These are phyloP conservation scores for Lipomyces kockii DNA, from an alignment of 805 yeast species.

Conservation along the genomic window DNA sequence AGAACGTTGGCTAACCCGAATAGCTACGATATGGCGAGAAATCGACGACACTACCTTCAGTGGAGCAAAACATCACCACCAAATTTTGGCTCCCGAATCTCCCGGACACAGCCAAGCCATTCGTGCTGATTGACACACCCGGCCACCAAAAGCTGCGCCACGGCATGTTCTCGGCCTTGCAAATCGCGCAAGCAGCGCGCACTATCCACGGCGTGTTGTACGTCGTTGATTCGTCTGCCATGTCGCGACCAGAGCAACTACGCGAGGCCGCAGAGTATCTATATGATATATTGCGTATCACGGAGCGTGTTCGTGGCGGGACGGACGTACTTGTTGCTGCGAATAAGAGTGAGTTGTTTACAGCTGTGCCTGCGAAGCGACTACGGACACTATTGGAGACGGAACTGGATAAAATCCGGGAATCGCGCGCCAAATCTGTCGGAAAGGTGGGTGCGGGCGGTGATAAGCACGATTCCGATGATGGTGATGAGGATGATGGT, in stretches of 20 bases:
- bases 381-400: conserved; percentile 63
- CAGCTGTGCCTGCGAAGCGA: conserved; percentile 70
- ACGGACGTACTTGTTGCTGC: conserved; percentile 69
- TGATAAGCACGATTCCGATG: conserved; percentile 15
- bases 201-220: conserved; percentile 70
- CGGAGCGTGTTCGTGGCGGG: conserved; percentile 66
- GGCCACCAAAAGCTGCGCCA: conserved; percentile 80
- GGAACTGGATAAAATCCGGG: conserved; percentile 64
- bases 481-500: conserved; percentile 9
- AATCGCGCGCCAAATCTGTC: conserved; percentile 54
- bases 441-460: conserved; percentile 44
- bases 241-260: conserved; percentile 29
- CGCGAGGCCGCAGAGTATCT: conserved; percentile 37
- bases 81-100: conserved; percentile 50
- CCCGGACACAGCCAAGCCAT: conserved; percentile 47
- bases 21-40: conserved; percentile 35
- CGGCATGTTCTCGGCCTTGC: conserved; percentile 55
- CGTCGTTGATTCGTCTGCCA: conserved; percentile 73
- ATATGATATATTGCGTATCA: conserved; percentile 50
- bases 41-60: conserved; percentile 56
- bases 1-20: background rate
- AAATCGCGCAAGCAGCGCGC: conserved; percentile 45
- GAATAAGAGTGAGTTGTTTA: conserved; percentile 85
- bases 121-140: conserved; percentile 77
- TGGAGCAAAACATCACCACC: conserved; percentile 52